These are phyloP conservation scores for Trichoderma pleuroti DNA, from an alignment of 2,329 filamentous ascomycete species.

Conservation along the genomic window DNA sequence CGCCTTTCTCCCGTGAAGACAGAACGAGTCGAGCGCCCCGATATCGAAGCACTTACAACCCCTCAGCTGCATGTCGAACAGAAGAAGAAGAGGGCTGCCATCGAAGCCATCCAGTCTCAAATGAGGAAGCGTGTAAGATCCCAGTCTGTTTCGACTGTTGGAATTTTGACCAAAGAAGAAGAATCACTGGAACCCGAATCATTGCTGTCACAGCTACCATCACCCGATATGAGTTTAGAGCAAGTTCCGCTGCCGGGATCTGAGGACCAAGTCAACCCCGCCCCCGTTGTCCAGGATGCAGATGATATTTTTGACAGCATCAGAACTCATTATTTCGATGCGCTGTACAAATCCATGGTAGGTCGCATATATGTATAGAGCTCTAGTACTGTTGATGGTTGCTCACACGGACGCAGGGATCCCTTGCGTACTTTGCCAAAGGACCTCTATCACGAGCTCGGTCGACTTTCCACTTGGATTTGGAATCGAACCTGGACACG, in stretches of 20 bases:
- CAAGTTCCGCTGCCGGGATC: conserved; percentile 11
- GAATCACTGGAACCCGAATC: conserved; percentile 20
- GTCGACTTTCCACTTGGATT: conserved; percentile 63
- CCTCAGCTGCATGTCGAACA: conserved; percentile 46
- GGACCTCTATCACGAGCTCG: conserved; percentile 73
- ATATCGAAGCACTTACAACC: conserved; percentile 36
- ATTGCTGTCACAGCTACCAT: conserved; percentile 23
- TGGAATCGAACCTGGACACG: conserved; percentile 58
- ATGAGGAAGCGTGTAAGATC: conserved; percentile 51
- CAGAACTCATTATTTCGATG: conserved; percentile 56
- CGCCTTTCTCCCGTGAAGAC: conserved; percentile 27
- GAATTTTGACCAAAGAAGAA: conserved; percentile 26
- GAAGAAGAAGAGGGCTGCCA: conserved; percentile 56
- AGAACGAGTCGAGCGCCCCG: conserved; percentile 22
- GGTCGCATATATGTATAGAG: conserved; percentile 19
- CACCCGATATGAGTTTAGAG: conserved; percentile 23
- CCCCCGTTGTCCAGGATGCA: background rate
- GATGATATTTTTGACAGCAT: conserved; percentile 56
- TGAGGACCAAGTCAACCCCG: background rate
- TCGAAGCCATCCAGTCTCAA: conserved; percentile 60
- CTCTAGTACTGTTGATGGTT: background rate
- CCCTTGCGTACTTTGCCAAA: conserved; percentile 79
- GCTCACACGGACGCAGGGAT: conserved; percentile 51
- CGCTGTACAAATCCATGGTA: conserved; percentile 62
- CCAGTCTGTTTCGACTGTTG: conserved; percentile 39